These are phyloP conservation scores for Anacardium occidentale DNA, from an alignment of 345 rosid genomes.

Conservation along the genomic window DNA sequence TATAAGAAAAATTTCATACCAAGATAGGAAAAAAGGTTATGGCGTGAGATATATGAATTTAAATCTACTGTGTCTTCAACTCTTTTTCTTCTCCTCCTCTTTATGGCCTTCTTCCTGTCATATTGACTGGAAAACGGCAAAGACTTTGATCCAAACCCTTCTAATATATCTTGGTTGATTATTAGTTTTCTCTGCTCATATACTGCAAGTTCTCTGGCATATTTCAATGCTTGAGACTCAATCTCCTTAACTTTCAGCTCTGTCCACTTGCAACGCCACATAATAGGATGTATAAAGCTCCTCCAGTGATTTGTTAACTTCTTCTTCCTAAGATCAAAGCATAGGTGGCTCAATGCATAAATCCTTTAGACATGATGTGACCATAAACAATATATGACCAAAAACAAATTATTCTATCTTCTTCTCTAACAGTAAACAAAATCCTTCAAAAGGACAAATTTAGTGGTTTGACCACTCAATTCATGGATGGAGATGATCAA, in stretches of 20 bases:
- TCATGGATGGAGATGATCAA: neutral
- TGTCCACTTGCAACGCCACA: slow-evolving; percentile 95
- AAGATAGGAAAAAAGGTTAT: slow-evolving; percentile 65
- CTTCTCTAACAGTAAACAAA: neutral
- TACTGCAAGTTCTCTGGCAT: slow-evolving; percentile 50
- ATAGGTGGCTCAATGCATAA: slow-evolving; percentile 1
- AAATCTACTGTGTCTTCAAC: slow-evolving; percentile 58
- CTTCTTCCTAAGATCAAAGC: slow-evolving; percentile 57
- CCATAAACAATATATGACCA: no score
- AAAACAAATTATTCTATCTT: neutral
- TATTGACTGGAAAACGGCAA: slow-evolving; percentile 60
- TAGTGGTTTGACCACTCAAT: neutral
- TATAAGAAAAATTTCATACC: slow-evolving; percentile 41
- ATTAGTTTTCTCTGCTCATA: slow-evolving; percentile 44
- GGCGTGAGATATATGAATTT: slow-evolving; percentile 54
- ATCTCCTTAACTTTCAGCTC: slow-evolving; percentile 72
- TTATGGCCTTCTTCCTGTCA: slow-evolving; percentile 51
- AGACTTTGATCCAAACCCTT: slow-evolving; percentile 63
- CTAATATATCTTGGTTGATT: slow-evolving; percentile 42
- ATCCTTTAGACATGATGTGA: neutral
- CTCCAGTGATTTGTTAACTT: slow-evolving; percentile 84
- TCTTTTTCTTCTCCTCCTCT: slow-evolving; percentile 74
- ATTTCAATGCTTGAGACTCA: slow-evolving; percentile 62
- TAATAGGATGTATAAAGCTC: slow-evolving; percentile 70
- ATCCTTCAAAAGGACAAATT: neutral